Conservation (phyloP, 2,329 filamentous ascomycete species). For the Ophiostoma sp. region DNA sequence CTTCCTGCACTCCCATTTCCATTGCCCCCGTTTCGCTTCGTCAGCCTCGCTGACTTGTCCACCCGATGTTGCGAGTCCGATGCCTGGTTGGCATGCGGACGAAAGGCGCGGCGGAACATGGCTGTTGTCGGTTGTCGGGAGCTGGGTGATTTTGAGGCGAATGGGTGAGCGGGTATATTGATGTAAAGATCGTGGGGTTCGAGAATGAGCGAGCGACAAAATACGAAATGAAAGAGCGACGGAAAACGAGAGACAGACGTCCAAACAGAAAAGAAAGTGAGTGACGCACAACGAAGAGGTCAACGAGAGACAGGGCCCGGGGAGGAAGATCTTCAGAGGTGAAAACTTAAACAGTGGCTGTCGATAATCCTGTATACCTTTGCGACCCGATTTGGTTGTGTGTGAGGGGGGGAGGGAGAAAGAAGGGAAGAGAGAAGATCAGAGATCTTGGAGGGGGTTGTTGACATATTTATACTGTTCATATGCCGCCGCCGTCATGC, state of each 20-base stretch:
- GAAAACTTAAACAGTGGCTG: constrained; percentile 43
- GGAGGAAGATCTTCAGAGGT: constrained; percentile 43
- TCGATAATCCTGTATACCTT: constrained; percentile 50
- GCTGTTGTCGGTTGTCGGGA: constrained; percentile 27
- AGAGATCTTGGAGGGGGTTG: constrained; percentile 29
- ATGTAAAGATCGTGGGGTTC: constrained; percentile 17
- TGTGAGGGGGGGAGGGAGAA: constrained; percentile 49
- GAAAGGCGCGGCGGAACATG: constrained; percentile 94
- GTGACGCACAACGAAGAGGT: constrained; percentile 33
- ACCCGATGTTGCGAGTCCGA: constrained; percentile 53
- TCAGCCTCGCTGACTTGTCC: constrained; percentile 80
- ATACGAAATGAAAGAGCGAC: constrained; percentile 46
- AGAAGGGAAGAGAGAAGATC: constrained; percentile 35
- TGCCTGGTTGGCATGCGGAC: constrained; percentile 52
- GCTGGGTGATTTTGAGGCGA: neutral
- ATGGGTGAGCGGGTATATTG: constrained; percentile 11
- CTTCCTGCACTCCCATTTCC: constrained; percentile 23
- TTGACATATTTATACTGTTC: constrained; percentile 19
- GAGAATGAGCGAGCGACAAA: constrained; percentile 28
- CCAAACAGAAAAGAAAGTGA: constrained; percentile 30
- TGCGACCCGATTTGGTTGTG: constrained; percentile 53
- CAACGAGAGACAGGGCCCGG: constrained; percentile 48
- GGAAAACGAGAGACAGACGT: constrained; percentile 44
- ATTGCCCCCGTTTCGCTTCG: constrained; percentile 50
- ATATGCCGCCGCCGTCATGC: neutral